phyloP scores from a whole-genome alignment of 108 stramenopile genomes.

The Parietichytrium sp. region DNA sequence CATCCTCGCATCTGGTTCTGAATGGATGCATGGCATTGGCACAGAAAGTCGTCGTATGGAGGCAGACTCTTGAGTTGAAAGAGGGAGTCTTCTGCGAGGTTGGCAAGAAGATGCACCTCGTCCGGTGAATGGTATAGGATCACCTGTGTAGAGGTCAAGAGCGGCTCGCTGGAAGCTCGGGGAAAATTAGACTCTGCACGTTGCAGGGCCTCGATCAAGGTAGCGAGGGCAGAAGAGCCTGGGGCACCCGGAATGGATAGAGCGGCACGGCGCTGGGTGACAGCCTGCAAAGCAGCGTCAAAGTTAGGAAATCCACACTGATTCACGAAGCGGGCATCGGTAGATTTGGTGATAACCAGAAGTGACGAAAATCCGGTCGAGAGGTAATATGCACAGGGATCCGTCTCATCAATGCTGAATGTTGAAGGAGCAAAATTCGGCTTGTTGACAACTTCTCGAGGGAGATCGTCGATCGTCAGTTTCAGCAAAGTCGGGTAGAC shows the following conservation, averaged over 20 bases:
- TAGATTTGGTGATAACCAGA: not conserved
- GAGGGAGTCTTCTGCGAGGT: slow-evolving; percentile 11
- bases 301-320: not conserved
- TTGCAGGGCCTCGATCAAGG: not conserved
- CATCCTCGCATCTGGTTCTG: slow-evolving; percentile 2
- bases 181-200: not conserved
- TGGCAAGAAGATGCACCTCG: not conserved
- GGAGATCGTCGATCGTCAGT: not conserved
- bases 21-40: not conserved
- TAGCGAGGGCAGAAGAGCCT: not conserved
- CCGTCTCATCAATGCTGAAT: not conserved
- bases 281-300: not conserved
- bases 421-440: not conserved
- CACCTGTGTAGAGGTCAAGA: not conserved
- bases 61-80: slow-evolving; percentile 20
- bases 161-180: not conserved
- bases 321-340: not conserved
- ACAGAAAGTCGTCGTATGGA: slow-evolving; percentile 15
- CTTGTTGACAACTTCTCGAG: too few relatives aligned
- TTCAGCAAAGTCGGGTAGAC: not conserved
- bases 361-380: not conserved
- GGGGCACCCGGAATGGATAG: too few relatives aligned
- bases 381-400: not conserved
- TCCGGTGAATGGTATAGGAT: not conserved
- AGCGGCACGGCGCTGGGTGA: too few relatives aligned